Evolutionary conservation across 805 yeast species (phyloP).

Genomic region (Candida maltosa): DNA sequence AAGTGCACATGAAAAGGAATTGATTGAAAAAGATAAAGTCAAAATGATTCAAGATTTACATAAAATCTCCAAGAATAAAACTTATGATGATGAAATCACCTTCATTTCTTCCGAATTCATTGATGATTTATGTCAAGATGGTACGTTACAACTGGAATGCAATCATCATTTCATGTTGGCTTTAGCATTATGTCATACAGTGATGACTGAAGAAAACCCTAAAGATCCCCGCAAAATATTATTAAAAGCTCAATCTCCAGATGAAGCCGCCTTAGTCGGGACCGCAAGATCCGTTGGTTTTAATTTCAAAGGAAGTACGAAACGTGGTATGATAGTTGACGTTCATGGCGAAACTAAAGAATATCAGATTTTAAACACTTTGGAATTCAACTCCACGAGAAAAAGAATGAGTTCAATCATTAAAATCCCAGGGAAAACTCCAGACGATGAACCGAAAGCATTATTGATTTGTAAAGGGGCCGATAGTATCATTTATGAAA

Average conservation of each 20-base stretch:
- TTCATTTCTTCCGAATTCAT: slow-evolving; percentile 68
- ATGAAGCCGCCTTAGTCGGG: slow-evolving; percentile 81
- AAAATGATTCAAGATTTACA: slow-evolving; percentile 48
- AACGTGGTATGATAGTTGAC: slow-evolving; percentile 62
- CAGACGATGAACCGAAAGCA: slow-evolving; percentile 42
- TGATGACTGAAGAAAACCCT: slow-evolving; percentile 64
- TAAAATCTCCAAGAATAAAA: slow-evolving; percentile 11
- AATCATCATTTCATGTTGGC: slow-evolving; percentile 76
- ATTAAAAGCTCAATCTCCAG: slow-evolving; percentile 79
- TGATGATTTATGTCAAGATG: slow-evolving; percentile 49
- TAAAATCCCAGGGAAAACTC: slow-evolving; percentile 60
- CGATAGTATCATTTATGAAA: slow-evolving; percentile 71
- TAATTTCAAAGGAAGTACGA: slow-evolving; percentile 62
- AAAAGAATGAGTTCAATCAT: slow-evolving; percentile 85
- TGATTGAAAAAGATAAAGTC: slow-evolving; percentile 54
- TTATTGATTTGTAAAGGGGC: slow-evolving; percentile 81
- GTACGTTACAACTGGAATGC: slow-evolving; percentile 51
- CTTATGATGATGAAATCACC: slow-evolving; percentile 60
- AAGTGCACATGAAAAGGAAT: slow-evolving; percentile 46
- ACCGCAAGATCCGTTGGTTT: slow-evolving; percentile 80
- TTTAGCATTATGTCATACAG: slow-evolving; percentile 77
- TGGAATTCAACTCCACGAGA: slow-evolving; percentile 81
- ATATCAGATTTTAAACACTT: slow-evolving; percentile 64
- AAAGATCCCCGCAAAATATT: slow-evolving; percentile 52
- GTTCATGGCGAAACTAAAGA: slow-evolving; percentile 71